Base-by-base conservation (phyloP, 2,329 filamentous ascomycete genomes). In the Coniella vitis region DNA sequence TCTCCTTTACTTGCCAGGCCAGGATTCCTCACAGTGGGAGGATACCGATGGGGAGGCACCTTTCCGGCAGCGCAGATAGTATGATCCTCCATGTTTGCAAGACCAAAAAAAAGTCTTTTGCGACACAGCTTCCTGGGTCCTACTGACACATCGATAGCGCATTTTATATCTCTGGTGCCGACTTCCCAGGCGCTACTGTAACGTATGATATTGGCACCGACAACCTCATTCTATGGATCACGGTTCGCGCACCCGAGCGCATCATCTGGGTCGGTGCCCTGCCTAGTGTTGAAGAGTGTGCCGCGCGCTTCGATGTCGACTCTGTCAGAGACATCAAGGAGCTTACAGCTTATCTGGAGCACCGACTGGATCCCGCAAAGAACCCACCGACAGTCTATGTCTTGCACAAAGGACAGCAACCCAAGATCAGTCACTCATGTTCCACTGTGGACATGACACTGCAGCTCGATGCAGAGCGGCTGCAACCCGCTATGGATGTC, bases 401-500 rank as follows among this genome's bases (percentile, higher is more conserved):
- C 47, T 52, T 76, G 53, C 62, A 75, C 58, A 45, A 57, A 3
- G 52, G 58, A 41, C 63, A 65, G 53, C 46, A 48, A 5, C 63
- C 62, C 1, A 38, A 43, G 10, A 42, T 37, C 10, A 37, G 37
- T 9, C 31, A 52, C 58, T 59, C 68, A 34, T 64, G 68, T 13
- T 66, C 64, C 25, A 58, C 41, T 60, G 53, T 56, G 20, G 58
- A 52, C 25, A 60, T 58, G 39, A 51, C 54, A 7, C 53, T 71
- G 4, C 58, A 59, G 22, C 65, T 83, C 54, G 73, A 85, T 63
- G 64, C 66, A 38, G 61, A 63, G 13, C 68, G 66, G 9, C 72
- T 96, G 9, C 76, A 77, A 55, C 75, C 76, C 1, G 86, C 87
- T 43, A 90, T 96, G 67, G 85, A 95, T 61, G 76, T 81, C 47